phyloP scores from a whole-genome alignment of 495 filamentous ascomycete species.

The Oidiodendron maius region DNA sequence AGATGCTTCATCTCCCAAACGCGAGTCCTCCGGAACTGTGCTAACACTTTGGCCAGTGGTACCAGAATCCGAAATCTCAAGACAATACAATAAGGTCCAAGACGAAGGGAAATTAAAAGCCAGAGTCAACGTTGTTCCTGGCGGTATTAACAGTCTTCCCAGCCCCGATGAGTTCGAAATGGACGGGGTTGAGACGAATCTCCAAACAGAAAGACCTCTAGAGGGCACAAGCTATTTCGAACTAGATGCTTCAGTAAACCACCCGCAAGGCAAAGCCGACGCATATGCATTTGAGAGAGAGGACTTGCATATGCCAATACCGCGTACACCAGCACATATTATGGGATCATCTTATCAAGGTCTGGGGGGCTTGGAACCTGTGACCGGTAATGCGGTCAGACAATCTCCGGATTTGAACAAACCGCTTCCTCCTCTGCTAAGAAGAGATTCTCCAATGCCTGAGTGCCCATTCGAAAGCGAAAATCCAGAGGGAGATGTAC shows the following conservation, averaged over 20 bases:
- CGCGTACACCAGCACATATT: background rate
- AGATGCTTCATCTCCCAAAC: background rate
- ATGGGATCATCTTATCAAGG: background rate
- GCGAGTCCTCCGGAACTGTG: background rate
- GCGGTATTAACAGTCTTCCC: background rate
- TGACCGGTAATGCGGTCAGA: too few relatives aligned
- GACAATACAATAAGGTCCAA: background rate
- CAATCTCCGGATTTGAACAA: background rate
- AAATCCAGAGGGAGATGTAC: background rate
- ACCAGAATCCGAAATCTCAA: background rate
- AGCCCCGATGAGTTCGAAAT: background rate
- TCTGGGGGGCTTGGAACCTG: too few relatives aligned
- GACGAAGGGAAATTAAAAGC: too few relatives aligned
- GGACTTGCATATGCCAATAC: background rate
- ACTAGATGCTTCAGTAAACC: background rate
- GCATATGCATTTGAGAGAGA: background rate
- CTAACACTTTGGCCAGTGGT: background rate
- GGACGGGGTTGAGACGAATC: background rate
- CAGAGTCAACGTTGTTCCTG: background rate
- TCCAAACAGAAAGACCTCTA: background rate
- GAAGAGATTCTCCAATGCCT: background rate
- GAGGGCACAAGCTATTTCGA: background rate
- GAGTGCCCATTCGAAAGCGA: background rate
- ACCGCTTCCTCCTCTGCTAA: background rate
- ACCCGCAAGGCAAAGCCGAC: background rate